Conservation (phyloP, 139 green algal species). For the Chlorella sorokiniana region DNA sequence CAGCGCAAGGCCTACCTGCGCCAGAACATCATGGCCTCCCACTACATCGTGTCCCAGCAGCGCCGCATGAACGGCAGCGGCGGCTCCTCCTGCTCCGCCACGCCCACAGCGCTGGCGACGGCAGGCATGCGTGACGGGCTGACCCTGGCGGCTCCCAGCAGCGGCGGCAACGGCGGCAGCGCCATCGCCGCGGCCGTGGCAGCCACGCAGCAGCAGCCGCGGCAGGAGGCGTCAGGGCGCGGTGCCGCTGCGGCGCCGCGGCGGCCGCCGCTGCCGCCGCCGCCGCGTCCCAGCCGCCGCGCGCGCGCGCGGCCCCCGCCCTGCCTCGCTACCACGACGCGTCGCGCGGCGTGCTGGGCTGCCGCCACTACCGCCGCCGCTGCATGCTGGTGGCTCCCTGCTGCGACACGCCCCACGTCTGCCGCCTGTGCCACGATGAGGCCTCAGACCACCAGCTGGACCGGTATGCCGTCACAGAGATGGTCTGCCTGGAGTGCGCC, state of each 20-base stretch:
- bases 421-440: constrained; percentile 95
- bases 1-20: constrained; percentile 96
- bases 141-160: not conserved
- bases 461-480: constrained; percentile 24
- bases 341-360: constrained; percentile 55
- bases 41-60: constrained; percentile 88
- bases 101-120: constrained; percentile 5
- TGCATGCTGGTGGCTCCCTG: constrained; percentile 87
- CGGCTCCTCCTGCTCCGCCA: constrained; percentile 39
- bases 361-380: constrained; percentile 67
- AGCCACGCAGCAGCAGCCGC: constrained; percentile 23
- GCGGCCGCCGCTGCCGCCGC: not conserved
- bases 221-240: constrained; percentile 14
- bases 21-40: constrained; percentile 94
- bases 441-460: constrained; percentile 70
- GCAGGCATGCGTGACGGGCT: not conserved
- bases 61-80: constrained; percentile 59
- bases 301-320: not conserved
- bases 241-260: not conserved
- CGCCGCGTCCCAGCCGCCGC: not conserved
- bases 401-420: constrained; percentile 82
- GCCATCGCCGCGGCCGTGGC: not conserved
- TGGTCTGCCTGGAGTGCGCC: constrained; percentile 89
- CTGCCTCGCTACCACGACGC: constrained; percentile 54
- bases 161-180: not conserved